Base-by-base conservation (phyloP, 495 filamentous ascomycete species). In the Astrothelium subdiscretum region DNA sequence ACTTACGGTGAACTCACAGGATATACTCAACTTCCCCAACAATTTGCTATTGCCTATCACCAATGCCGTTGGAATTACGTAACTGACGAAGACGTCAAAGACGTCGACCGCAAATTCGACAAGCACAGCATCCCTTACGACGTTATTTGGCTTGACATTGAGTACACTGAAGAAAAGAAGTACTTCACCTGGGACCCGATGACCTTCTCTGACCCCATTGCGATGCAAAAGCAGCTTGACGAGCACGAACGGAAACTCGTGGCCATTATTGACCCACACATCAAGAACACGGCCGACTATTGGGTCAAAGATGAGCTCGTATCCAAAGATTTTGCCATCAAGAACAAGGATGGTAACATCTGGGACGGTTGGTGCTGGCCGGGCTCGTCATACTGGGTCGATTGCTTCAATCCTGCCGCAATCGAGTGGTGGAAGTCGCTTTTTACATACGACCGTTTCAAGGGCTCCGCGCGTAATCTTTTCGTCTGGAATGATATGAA, bases 401-500 rank as follows among this genome's bases (percentile, higher is more conserved):
- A 98, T 67, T 86, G 84, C 72, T 97, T 98, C 76, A 97, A 90
- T 68, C 91, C 92, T 27, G 86, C 84, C 2, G 88, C 90, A 29
- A 81, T 84, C 57, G 81, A 85, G 57, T 98, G 95, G 95, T 98
- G 94, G 94, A 83, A 80, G 48, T 73, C 78, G 13, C 83, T 97
- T 8, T 96, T 95, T 80, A 87, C 88, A 65, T 96, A 91, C 68
- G 85, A 90, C 70, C 81, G 74, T 48, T 97, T 95, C 79, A 88
- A 88, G 71, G 90, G 89, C 57, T 86, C 90, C 3, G 79, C 85
- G 67, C 74, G 85, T 40, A 97, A 96, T 70, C 83, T 87, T 3
- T 96, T 90, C 77, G 86, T 97, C 70, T 98, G 94, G 94, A 98
- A 98, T 73, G 94, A 98, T 71, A 98, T 98, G 94, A 98, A 97